These are phyloP conservation scores for Quercus ilex DNA, from an alignment of 306 rosid genomes.

Conservation along the genomic window DNA sequence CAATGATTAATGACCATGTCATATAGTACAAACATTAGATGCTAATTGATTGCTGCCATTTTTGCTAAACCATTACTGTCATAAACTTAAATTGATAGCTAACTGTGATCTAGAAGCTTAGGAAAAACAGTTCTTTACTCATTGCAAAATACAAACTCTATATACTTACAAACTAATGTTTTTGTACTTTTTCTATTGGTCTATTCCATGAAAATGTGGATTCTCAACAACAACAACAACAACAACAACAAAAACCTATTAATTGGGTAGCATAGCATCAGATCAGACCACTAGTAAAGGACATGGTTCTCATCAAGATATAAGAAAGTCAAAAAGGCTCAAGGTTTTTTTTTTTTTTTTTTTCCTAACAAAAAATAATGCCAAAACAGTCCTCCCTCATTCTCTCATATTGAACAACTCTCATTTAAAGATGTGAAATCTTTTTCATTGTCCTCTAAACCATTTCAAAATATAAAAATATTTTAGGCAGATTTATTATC, in stretches of 20 bases:
- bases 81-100: neutral
- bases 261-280: too few species aligned
- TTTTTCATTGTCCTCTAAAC: too few species aligned
- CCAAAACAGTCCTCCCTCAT: neutral
- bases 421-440: neutral
- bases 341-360: neutral
- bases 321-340: neutral
- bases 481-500: too few species aligned
- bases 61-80: neutral
- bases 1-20: neutral
- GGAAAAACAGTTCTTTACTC: neutral
- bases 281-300: neutral
- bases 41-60: neutral
- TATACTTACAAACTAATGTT: neutral
- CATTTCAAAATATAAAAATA: too few species aligned
- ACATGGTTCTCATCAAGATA: neutral
- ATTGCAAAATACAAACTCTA: too few species aligned
- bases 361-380: neutral
- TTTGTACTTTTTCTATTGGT: neutral
- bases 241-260: neutral
- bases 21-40: neutral
- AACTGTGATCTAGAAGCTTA: neutral
- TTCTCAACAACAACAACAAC: too few species aligned
- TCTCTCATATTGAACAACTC: neutral
- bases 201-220: neutral